phyloP scores from a whole-genome alignment of 768 basidiomycete species.

The Boletellus emodensis region DNA sequence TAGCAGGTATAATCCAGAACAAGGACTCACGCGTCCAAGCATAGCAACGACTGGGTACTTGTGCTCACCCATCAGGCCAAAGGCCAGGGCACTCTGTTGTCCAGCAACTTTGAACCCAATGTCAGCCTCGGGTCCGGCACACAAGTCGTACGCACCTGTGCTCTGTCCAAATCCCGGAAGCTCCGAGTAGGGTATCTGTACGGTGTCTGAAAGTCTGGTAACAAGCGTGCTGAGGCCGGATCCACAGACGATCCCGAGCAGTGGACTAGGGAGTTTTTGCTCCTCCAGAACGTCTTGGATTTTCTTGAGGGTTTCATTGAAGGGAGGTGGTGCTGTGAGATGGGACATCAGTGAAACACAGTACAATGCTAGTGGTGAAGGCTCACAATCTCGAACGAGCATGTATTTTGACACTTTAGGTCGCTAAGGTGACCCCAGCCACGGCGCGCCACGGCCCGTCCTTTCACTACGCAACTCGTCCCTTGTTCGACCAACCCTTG shows the following conservation, averaged over 20 bases:
- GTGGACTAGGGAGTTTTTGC: conserved; percentile 46
- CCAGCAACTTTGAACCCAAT: conserved; percentile 56
- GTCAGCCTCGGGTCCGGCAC: not conserved
- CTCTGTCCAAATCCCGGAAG: conserved; percentile 74
- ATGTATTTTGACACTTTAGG: too few relatives aligned
- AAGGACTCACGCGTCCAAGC: conserved; percentile 69
- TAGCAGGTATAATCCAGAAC: not conserved
- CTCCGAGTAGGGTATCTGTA: conserved; percentile 59
- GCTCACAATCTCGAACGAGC: too few relatives aligned
- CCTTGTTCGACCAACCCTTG: too few relatives aligned
- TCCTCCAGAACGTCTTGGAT: conserved; percentile 23
- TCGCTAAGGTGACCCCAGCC: too few relatives aligned
- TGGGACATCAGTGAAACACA: conserved; percentile 5
- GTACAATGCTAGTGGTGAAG: not conserved
- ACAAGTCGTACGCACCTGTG: conserved; percentile 50
- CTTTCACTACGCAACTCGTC: too few relatives aligned
- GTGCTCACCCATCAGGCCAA: conserved; percentile 65
- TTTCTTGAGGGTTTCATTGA: conserved; percentile 28
- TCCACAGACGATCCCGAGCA: conserved; percentile 83
- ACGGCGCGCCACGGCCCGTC: too few relatives aligned
- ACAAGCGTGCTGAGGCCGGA: conserved; percentile 79
- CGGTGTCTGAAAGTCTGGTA: conserved; percentile 50
- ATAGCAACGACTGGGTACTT: conserved; percentile 84
- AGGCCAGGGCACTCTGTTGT: conserved; percentile 76
- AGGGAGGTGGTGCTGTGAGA: conserved; percentile 17